phyloP scores from a whole-genome alignment of 2,329 filamentous ascomycete genomes.

The Aspergillus niger region DNA sequence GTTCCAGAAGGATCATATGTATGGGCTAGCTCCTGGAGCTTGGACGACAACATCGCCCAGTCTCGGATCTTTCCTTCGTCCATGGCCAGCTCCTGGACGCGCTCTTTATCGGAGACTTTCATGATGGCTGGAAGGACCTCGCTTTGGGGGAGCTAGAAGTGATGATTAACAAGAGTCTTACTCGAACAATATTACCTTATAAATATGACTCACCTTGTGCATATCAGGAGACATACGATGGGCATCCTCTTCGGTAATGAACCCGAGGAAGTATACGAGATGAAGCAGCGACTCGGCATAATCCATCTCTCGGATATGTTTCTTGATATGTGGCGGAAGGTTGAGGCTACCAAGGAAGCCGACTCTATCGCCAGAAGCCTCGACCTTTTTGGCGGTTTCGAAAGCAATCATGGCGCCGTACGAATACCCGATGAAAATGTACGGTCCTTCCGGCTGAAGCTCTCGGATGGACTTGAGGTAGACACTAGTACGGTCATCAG shows the following conservation, averaged over 20 bases:
- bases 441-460: conserved; percentile 2
- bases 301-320: conserved; percentile 5
- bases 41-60: conserved; percentile 2
- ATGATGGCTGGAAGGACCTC: conserved; percentile 4
- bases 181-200: not conserved
- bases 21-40: conserved; percentile 4
- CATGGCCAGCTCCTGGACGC: conserved; percentile 2
- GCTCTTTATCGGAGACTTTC: not conserved
- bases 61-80: not conserved
- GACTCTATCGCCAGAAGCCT: not conserved
- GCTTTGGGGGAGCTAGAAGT: not conserved
- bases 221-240: not conserved
- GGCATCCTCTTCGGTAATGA: conserved; percentile 6
- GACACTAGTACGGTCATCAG: not conserved
- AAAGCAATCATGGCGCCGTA: conserved; percentile 8
- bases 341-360: conserved; percentile 4
- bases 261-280: conserved; percentile 4
- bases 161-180: not conserved
- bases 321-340: conserved; percentile 6
- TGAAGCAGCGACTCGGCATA: conserved; percentile 4
- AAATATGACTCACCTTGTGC: not conserved
- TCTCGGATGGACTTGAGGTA: conserved; percentile 4
- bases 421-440: not conserved
- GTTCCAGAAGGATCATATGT: conserved; percentile 1
- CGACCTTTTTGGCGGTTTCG: conserved; percentile 3